These are phyloP conservation scores for Coriolopsis trogii DNA, from an alignment of 1,284 basidiomycete species.

Conservation along the genomic window DNA sequence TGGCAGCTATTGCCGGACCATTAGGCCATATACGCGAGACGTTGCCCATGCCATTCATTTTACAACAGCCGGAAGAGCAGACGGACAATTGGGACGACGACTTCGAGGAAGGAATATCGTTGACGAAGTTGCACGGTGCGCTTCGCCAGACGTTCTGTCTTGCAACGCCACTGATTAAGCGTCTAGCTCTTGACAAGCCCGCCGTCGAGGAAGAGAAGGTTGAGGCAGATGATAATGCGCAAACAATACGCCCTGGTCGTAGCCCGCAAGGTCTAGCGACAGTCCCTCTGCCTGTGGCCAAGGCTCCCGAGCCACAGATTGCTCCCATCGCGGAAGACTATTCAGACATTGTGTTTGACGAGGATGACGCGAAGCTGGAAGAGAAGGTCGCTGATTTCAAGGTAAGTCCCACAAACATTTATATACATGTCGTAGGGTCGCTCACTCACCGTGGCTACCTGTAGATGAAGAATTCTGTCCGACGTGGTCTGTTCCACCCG, in stretches of 20 bases:
- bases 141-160: slow-evolving; percentile 6
- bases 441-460: not conserved
- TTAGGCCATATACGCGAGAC: slow-evolving; percentile 34
- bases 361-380: slow-evolving; percentile 71
- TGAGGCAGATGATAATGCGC: slow-evolving; percentile 72
- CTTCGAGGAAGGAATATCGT: slow-evolving; percentile 92
- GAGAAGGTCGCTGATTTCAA: slow-evolving; percentile 83
- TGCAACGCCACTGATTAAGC: not conserved
- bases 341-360: slow-evolving; percentile 80
- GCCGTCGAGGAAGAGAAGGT: slow-evolving; percentile 62
- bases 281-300: slow-evolving; percentile 52
- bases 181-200: slow-evolving; percentile 63
- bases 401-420: slow-evolving; percentile 40
- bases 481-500: slow-evolving; percentile 82
- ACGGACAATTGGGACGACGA: slow-evolving; percentile 98
- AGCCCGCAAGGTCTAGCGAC: slow-evolving; percentile 57
- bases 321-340: slow-evolving; percentile 84
- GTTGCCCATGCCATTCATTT: slow-evolving; percentile 40
- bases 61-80: slow-evolving; percentile 77
- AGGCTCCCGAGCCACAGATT: slow-evolving; percentile 60
- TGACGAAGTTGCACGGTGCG: slow-evolving; percentile 80
- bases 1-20: slow-evolving; percentile 16
- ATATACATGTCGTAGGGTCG: not conserved
- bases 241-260: slow-evolving; percentile 73
- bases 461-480: slow-evolving; percentile 71